A percentile compares a stretch with the other conserved stretches of the same genome.
These are phyloP conservation scores for Tephrocybe sp. DNA, from an alignment of 768 basidiomycete genomes.

Conservation along the genomic window DNA sequence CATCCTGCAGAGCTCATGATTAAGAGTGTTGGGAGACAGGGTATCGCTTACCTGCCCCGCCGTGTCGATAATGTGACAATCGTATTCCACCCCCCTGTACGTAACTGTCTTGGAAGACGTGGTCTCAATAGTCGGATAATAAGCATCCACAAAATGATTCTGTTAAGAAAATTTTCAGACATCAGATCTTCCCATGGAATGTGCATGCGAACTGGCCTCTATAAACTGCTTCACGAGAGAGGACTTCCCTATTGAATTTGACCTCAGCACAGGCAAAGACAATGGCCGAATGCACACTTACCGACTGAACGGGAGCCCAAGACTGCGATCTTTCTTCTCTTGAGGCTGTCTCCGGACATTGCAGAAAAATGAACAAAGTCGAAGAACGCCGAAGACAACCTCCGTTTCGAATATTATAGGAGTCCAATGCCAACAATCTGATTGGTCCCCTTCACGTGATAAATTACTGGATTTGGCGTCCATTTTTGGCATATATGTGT, in stretches of 20 bases:
- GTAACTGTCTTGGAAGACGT: slow-evolving; percentile 84
- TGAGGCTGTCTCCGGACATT: slow-evolving; percentile 42
- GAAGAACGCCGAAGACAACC: slow-evolving; percentile 12
- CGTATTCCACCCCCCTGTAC: slow-evolving; percentile 88
- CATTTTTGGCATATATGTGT: not conserved
- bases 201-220: slow-evolving; percentile 42
- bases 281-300: slow-evolving; percentile 35
- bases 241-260: slow-evolving; percentile 74
- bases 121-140: slow-evolving; percentile 95
- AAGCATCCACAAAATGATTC: slow-evolving; percentile 86
- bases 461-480: not conserved
- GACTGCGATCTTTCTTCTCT: slow-evolving; percentile 88
- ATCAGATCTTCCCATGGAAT: not conserved
- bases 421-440: slow-evolving; percentile 9
- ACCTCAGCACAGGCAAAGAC: slow-evolving; percentile 1
- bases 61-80: slow-evolving; percentile 97
- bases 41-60: slow-evolving; percentile 80
- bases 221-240: slow-evolving; percentile 94
- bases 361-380: slow-evolving; percentile 8
- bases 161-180: slow-evolving; percentile 17
- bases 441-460: slow-evolving; percentile 18
- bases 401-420: slow-evolving; percentile 12
- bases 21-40: not conserved
- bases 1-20: slow-evolving; percentile 59
- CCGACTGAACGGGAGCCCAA: slow-evolving; percentile 90